A percentile compares a stretch with the other conserved stretches of the same genome.
These are phyloP conservation scores for Anacardium occidentale DNA, from an alignment of 345 rosid genomes.

Conservation along the genomic window DNA sequence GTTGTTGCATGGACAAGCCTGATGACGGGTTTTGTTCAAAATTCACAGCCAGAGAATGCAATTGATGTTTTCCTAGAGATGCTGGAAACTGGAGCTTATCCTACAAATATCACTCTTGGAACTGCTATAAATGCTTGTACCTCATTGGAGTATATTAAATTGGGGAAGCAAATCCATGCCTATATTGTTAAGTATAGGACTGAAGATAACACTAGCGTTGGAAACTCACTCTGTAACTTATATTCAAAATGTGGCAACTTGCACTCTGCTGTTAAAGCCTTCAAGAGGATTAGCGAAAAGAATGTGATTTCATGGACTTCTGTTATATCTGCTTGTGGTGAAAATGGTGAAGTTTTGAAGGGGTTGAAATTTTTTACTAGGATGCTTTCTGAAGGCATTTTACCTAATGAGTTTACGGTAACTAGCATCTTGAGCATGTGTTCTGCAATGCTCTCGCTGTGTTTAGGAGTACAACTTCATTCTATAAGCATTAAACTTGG, in stretches of 20 bases:
- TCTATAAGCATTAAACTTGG: constrained; percentile 44
- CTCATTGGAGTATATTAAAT: constrained; percentile 27
- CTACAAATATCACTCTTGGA: constrained; percentile 48
- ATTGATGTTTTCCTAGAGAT: constrained; percentile 36
- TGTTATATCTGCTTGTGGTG: constrained; percentile 45
- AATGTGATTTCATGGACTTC: constrained; percentile 60
- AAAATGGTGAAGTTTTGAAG: constrained; percentile 34
- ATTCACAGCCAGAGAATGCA: constrained; percentile 42
- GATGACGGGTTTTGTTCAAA: constrained; percentile 51
- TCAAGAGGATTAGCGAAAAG: constrained; percentile 39
- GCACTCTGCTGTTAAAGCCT: constrained; percentile 41
- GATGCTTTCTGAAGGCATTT: constrained; percentile 42
- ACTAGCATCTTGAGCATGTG: constrained; percentile 52
- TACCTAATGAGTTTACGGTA: constrained; percentile 56
- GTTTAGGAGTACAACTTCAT: constrained; percentile 45
- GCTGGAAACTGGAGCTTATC: constrained; percentile 45
- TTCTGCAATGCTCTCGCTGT: constrained; percentile 29
- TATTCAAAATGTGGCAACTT: constrained; percentile 48
- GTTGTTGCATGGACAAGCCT: constrained; percentile 46
- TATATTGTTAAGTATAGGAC: constrained; percentile 42
- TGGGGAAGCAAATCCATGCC: constrained; percentile 59
- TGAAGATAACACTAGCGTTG: constrained; percentile 44
- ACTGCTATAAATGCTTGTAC: constrained; percentile 50
- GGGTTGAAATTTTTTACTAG: constrained; percentile 43
- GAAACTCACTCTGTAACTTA: constrained; percentile 58